Conservation (phyloP, 148 eudicot species). For the Fagopyrum tataricum region DNA sequence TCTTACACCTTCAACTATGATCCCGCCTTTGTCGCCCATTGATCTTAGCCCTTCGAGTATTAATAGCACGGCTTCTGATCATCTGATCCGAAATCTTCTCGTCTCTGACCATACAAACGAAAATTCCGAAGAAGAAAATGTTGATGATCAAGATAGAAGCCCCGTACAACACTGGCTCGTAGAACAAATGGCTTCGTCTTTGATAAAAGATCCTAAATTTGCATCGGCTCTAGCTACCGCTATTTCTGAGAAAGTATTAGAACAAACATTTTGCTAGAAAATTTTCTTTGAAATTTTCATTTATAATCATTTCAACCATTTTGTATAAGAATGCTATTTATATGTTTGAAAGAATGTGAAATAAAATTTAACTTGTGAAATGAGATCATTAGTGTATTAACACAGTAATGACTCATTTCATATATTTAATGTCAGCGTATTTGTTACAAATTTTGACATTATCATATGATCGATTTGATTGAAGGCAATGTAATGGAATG, state of each 20-base stretch:
- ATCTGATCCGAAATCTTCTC: neutral
- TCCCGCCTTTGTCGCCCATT: neutral
- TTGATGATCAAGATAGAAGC: neutral
- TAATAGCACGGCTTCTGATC: neutral
- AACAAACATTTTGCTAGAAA: neutral
- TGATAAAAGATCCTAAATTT: conserved; percentile 28
- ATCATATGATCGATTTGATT: no score
- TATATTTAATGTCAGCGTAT: no score
- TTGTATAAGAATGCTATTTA: neutral
- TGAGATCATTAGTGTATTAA: no score
- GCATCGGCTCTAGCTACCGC: conserved; percentile 23
- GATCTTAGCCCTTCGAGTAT: neutral
- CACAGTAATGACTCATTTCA: no score
- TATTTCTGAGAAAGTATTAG: conserved; percentile 20
- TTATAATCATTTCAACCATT: neutral
- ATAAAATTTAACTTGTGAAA: no score
- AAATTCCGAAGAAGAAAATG: conserved; percentile 7
- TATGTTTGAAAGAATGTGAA: neutral
- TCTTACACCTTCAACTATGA: neutral
- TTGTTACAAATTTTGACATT: no score
- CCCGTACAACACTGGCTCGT: conserved; percentile 9
- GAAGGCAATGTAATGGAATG: no score
- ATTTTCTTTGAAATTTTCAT: neutral
- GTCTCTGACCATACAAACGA: neutral
- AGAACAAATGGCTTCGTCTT: conserved; percentile 27